Evolutionary conservation across 306 rosid species (phyloP).

Genomic region (Urtica urens): DNA sequence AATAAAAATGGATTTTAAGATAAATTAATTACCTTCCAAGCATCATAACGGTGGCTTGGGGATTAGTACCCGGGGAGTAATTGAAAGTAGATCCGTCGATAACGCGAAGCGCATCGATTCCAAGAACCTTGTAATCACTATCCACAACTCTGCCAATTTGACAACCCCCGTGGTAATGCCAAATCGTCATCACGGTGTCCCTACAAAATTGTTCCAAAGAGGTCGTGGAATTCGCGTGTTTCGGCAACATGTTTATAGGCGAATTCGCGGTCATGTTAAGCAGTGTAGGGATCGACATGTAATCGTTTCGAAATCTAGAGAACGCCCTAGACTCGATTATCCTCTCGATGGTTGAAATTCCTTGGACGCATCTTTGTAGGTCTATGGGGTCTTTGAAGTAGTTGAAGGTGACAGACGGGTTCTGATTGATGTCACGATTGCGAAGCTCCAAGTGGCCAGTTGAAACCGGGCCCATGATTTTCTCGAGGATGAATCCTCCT

Average conservation of each 20-base stretch:
- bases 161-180: constrained; percentile 90
- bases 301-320: constrained; percentile 27
- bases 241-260: constrained; percentile 54
- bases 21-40: constrained; percentile 41
- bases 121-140: constrained; percentile 43
- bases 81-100: constrained; percentile 74
- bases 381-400: constrained; percentile 53
- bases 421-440: constrained; percentile 43
- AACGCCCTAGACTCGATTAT: constrained; percentile 43
- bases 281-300: constrained; percentile 18
- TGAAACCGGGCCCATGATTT: constrained; percentile 55
- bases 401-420: constrained; percentile 64
- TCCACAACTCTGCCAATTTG: constrained; percentile 60
- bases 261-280: constrained; percentile 37
- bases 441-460: constrained; percentile 48
- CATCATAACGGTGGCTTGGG: constrained; percentile 84
- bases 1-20: not conserved
- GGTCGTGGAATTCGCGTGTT: constrained; percentile 26
- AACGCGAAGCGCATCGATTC: constrained; percentile 48
- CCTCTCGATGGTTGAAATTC: constrained; percentile 30
- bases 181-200: constrained; percentile 72
- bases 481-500: constrained; percentile 68
- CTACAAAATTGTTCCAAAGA: constrained; percentile 53
- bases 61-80: constrained; percentile 73
- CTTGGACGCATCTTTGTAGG: constrained; percentile 51